Conservation (phyloP, 208 protist species). For the Leishmania amazonensis region DNA sequence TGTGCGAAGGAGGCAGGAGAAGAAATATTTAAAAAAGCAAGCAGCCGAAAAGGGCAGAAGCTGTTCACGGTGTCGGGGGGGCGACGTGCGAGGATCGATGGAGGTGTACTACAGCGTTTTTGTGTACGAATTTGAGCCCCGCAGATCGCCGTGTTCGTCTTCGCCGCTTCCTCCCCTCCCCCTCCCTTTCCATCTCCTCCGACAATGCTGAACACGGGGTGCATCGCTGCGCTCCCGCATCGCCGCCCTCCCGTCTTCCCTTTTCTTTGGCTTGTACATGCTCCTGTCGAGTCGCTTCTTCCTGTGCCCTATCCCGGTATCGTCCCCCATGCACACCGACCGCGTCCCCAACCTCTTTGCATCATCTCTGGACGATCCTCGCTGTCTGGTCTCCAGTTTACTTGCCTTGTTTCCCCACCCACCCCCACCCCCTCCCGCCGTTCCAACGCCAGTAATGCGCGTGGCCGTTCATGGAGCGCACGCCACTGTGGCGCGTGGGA, state of each 20-base stretch:
- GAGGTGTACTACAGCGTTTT: background rate
- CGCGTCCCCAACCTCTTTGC: background rate
- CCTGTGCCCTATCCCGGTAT: background rate
- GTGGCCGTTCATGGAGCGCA: background rate
- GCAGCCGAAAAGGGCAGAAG: background rate
- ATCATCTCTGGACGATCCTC: background rate
- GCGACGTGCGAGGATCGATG: background rate
- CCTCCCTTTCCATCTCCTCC: background rate
- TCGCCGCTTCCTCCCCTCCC: background rate
- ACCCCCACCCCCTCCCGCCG: no score
- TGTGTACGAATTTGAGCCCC: background rate
- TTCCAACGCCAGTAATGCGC: background rate
- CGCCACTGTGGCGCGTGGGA: background rate
- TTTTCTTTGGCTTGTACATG: no score
- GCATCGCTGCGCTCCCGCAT: background rate
- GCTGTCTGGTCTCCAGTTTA: background rate
- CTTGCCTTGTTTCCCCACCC: background rate
- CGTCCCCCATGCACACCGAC: background rate
- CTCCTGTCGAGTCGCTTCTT: background rate
- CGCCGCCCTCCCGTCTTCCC: background rate
- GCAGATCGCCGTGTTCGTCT: background rate
- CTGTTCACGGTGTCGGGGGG: background rate
- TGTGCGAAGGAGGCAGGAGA: background rate
- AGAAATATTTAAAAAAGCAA: background rate
- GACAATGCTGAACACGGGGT: background rate